phyloP scores from a whole-genome alignment of 2,329 filamentous ascomycete genomes.

The Aspergillus calidoustus region DNA sequence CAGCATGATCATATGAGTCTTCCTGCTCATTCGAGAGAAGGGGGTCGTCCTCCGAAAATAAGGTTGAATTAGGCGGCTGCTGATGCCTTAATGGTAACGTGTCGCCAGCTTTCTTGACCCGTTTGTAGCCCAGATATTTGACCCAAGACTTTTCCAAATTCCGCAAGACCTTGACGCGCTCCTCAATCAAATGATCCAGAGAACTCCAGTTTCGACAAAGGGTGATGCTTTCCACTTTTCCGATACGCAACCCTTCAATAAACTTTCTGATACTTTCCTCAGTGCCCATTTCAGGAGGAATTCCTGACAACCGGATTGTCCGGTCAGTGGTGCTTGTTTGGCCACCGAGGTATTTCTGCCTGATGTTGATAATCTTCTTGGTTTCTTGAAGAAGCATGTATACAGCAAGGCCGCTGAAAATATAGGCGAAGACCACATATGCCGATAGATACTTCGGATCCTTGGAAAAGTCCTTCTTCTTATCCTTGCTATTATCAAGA shows the following conservation, averaged over 20 bases:
- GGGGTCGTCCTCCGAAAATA: slow-evolving; percentile 56
- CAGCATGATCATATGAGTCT: slow-evolving; percentile 51
- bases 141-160: slow-evolving; percentile 85
- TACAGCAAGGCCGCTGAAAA: slow-evolving; percentile 81
- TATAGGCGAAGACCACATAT: slow-evolving; percentile 91
- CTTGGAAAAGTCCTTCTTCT: slow-evolving; percentile 38
- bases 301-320: slow-evolving; percentile 88
- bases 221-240: slow-evolving; percentile 84
- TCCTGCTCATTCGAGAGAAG: slow-evolving; percentile 54
- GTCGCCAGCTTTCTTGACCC: slow-evolving; percentile 50
- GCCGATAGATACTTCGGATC: slow-evolving; percentile 76
- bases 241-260: slow-evolving; percentile 85
- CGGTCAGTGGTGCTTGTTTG: slow-evolving; percentile 96
- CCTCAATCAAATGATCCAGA: slow-evolving; percentile 73
- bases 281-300: slow-evolving; percentile 76
- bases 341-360: slow-evolving; percentile 89
- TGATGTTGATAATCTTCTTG: slow-evolving; percentile 77
- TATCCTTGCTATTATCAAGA: slow-evolving; percentile 34
- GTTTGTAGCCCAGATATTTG: slow-evolving; percentile 67
- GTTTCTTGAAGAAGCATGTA: slow-evolving; percentile 86
- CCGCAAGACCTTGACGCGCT: slow-evolving; percentile 68
- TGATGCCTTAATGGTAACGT: slow-evolving; percentile 56
- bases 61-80: slow-evolving; percentile 43
- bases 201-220: slow-evolving; percentile 86
- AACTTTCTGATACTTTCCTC: slow-evolving; percentile 84